Conservation (phyloP, 176 grass and related monocot genomes). For the Triticum dicoccoides region DNA sequence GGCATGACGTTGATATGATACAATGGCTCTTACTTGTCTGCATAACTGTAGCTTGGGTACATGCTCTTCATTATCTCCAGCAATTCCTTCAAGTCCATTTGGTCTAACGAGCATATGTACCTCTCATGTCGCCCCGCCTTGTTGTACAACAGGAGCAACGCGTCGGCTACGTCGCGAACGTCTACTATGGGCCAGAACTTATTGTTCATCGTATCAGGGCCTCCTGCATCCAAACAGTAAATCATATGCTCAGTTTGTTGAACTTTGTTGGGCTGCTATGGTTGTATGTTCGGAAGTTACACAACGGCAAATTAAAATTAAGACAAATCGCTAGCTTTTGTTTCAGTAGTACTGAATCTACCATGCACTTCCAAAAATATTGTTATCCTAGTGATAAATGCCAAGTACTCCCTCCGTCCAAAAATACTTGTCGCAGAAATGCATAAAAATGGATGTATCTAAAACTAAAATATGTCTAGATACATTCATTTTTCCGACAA, state of each 20-base stretch:
- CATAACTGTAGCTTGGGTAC: slow-evolving; percentile 29
- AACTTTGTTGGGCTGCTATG: background rate
- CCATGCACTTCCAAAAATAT: background rate
- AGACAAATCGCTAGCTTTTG: background rate
- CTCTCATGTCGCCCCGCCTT: background rate
- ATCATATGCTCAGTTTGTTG: background rate
- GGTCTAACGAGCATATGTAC: slow-evolving; percentile 22
- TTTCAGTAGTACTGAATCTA: background rate
- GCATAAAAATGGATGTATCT: no score
- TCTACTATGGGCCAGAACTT: slow-evolving; percentile 3
- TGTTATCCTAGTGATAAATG: background rate
- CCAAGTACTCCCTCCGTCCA: background rate
- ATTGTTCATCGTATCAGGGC: background rate
- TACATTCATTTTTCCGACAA: no score
- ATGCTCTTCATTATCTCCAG: background rate
- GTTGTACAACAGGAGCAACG: slow-evolving; percentile 2
- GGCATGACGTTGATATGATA: no score
- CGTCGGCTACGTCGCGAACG: background rate
- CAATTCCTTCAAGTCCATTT: background rate
- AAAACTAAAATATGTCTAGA: no score
- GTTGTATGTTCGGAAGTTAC: background rate
- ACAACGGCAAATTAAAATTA: background rate
- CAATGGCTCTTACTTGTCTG: slow-evolving; percentile 15
- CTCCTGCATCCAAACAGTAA: background rate
- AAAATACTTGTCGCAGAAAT: no score